A percentile compares a stretch with the other conserved stretches of the same genome.
phyloP scores from a whole-genome alignment of 2,329 filamentous ascomycete genomes.

The Hypocreales sp. region DNA sequence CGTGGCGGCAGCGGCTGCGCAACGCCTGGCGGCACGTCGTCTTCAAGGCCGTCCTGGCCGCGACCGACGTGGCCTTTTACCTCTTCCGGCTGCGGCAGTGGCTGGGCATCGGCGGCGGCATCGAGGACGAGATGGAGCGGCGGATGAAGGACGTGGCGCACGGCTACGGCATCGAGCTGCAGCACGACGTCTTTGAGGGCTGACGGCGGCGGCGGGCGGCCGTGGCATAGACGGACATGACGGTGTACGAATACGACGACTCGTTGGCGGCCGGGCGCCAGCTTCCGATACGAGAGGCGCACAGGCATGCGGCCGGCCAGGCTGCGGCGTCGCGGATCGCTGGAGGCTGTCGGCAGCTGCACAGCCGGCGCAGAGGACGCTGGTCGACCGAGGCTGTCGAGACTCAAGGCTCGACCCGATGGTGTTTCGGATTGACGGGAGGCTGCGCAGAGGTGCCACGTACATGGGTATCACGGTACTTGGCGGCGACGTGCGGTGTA shows the following conservation, averaged over 20 bases:
- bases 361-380: too few species aligned
- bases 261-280: too few species aligned
- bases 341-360: too few species aligned
- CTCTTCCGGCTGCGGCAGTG: conserved; percentile 64
- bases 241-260: background rate
- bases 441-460: too few species aligned
- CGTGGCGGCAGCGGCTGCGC: conserved; percentile 42
- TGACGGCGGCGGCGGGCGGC: conserved; percentile 18
- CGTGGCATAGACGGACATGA: background rate
- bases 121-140: conserved; percentile 89
- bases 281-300: too few species aligned
- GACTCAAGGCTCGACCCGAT: too few species aligned
- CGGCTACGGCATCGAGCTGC: conserved; percentile 81
- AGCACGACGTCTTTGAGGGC: conserved; percentile 79
- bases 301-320: too few species aligned
- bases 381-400: too few species aligned
- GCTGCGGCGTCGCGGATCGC: too few species aligned
- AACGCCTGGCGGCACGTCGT: conserved; percentile 66
- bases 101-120: conserved; percentile 61
- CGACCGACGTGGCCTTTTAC: conserved; percentile 71
- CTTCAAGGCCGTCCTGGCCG: conserved; percentile 64
- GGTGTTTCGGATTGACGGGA: too few species aligned
- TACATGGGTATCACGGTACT: too few species aligned
- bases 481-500: too few species aligned
- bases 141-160: conserved; percentile 78